These are phyloP conservation scores for Aureobasidium sp. DNA, from an alignment of 2,329 filamentous ascomycete species.

Conservation along the genomic window DNA sequence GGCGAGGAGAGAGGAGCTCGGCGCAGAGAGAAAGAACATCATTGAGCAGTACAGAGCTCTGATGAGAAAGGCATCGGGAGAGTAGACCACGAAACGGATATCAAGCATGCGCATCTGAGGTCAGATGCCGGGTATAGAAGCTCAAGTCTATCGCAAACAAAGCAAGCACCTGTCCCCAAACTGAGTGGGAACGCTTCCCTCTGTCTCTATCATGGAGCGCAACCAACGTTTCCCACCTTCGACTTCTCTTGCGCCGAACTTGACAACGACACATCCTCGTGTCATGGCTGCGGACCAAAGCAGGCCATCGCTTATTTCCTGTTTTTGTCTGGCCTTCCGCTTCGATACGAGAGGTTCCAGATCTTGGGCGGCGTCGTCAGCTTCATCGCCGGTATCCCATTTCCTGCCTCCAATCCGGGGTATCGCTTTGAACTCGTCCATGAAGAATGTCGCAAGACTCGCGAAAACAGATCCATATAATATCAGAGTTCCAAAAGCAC, in stretches of 20 bases:
- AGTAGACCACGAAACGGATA: background rate
- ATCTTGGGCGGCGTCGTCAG: conserved; percentile 31
- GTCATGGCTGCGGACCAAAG: conserved; percentile 78
- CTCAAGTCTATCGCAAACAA: conserved; percentile 48
- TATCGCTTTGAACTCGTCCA: conserved; percentile 66
- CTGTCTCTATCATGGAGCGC: conserved; percentile 61
- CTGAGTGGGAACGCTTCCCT: conserved; percentile 59
- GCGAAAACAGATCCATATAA: conserved; percentile 65
- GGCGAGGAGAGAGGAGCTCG: conserved; percentile 63
- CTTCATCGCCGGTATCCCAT: conserved; percentile 46
- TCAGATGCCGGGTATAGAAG: background rate
- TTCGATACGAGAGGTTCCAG: conserved; percentile 29
- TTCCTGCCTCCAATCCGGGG: conserved; percentile 77
- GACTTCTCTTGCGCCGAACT: conserved; percentile 75
- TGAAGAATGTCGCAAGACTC: conserved; percentile 61
- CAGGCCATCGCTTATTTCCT: conserved; percentile 53
- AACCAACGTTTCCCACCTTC: conserved; percentile 79
- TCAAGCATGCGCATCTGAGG: background rate
- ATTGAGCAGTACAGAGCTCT: conserved; percentile 64
- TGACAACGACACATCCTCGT: conserved; percentile 78
- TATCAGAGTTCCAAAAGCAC: conserved; percentile 77
- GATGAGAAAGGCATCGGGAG: conserved; percentile 39
- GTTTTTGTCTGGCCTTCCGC: conserved; percentile 45
- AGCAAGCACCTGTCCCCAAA: conserved; percentile 79
- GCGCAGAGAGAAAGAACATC: conserved; percentile 59